These are phyloP conservation scores for Trichoderma koningii DNA, from an alignment of 2,329 filamentous ascomycete species.

Conservation along the genomic window DNA sequence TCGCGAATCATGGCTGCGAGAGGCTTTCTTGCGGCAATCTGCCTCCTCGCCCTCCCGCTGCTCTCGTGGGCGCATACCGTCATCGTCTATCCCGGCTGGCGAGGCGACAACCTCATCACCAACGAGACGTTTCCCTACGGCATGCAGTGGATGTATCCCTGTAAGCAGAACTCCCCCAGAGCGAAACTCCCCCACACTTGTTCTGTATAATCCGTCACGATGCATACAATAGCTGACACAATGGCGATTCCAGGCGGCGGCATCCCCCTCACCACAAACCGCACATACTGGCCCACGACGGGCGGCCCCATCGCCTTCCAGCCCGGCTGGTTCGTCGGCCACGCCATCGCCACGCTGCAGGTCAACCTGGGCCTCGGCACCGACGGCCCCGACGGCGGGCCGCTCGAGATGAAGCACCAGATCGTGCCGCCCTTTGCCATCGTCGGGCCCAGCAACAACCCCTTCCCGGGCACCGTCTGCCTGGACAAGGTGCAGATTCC, in stretches of 20 bases:
- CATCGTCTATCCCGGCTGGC: constrained; percentile 82
- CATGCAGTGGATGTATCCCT: constrained; percentile 96
- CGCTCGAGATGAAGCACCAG: constrained; percentile 80
- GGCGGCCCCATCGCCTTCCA: constrained; percentile 87
- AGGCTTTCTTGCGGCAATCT: constrained; percentile 1
- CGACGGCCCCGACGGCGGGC: constrained; percentile 62
- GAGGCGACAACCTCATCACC: constrained; percentile 81
- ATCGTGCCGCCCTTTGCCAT: constrained; percentile 84
- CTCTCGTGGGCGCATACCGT: constrained; percentile 63
- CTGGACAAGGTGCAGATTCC: constrained; percentile 86
- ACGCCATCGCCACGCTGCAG: constrained; percentile 79
- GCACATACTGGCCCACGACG: constrained; percentile 85
- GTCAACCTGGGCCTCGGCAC: constrained; percentile 87
- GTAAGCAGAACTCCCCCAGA: constrained; percentile 58
- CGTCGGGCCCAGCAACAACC: constrained; percentile 74
- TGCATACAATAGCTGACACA: too few relatives aligned
- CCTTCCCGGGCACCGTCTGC: constrained; percentile 86
- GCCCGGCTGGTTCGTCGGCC: constrained; percentile 94
- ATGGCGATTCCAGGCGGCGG: constrained; percentile 70
- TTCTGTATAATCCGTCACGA: too few relatives aligned
- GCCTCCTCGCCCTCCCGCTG: constrained; percentile 17
- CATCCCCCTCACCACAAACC: constrained; percentile 73
- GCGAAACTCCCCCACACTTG: too few relatives aligned
- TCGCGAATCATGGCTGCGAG: not conserved
- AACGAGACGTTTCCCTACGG: constrained; percentile 81